Percentiles rank a stretch among this genome's conserved stretches.
Evolutionary conservation across 2,329 filamentous ascomycete species (phyloP).

Genomic region (Lithohypha guttulata): DNA sequence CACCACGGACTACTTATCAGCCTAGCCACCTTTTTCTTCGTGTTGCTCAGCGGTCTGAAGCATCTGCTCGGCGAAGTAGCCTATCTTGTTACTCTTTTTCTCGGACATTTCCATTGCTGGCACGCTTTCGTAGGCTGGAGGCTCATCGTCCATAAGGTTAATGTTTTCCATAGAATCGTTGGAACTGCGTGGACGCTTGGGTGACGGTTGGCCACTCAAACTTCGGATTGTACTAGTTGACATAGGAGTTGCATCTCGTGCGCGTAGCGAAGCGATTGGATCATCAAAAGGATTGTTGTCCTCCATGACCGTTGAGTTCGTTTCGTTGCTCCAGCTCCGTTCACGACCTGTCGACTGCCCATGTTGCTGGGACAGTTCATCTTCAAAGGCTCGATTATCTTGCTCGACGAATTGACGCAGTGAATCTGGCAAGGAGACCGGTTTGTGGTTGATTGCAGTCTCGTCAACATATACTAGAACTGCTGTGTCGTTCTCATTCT

Average conservation of each 20-base stretch:
- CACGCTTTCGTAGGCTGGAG: slow-evolving; percentile 27
- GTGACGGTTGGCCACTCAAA: slow-evolving; percentile 19
- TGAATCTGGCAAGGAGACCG: slow-evolving; percentile 20
- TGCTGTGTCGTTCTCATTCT: slow-evolving; percentile 41
- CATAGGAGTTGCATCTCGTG: slow-evolving; percentile 19
- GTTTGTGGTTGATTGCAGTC: slow-evolving; percentile 29
- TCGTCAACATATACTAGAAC: slow-evolving; percentile 52
- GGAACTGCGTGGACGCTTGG: slow-evolving; percentile 13
- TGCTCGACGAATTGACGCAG: slow-evolving; percentile 37
- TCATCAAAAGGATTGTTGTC: slow-evolving; percentile 9
- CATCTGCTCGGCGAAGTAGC: slow-evolving; percentile 18
- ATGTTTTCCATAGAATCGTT: slow-evolving; percentile 8
- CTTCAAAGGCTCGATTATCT: slow-evolving; percentile 36
- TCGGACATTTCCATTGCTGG: slow-evolving; percentile 32
- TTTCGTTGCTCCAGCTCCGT: slow-evolving; percentile 8
- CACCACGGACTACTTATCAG: no score
- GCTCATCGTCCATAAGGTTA: slow-evolving; percentile 13
- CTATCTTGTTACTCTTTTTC: slow-evolving; percentile 22
- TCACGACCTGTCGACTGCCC: slow-evolving; percentile 7
- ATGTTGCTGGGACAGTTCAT: slow-evolving; percentile 12
- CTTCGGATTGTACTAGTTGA: slow-evolving; percentile 18
- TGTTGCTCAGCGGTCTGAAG: slow-evolving; percentile 15
- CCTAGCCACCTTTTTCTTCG: slow-evolving; percentile 3
- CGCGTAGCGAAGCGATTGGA: not conserved
- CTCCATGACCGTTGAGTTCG: slow-evolving; percentile 10